Evolutionary conservation across 75 land plant genomes (phyloP).

Genomic region (Picea glauca): DNA sequence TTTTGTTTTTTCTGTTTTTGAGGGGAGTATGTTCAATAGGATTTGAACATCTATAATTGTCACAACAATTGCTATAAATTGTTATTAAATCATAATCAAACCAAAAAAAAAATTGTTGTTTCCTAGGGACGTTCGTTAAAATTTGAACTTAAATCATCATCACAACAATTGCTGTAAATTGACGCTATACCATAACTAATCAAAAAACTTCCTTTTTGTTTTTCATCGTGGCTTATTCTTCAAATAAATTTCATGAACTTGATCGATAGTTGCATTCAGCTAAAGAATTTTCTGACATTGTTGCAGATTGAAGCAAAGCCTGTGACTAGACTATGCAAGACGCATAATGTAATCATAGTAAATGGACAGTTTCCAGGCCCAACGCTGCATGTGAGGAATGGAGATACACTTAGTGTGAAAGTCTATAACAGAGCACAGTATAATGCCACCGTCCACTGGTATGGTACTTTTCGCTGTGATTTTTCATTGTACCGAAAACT

Average conservation of each 20-base stretch:
- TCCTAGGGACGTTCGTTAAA: too few relatives aligned
- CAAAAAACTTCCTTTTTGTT: too few relatives aligned
- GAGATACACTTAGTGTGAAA: slow-evolving; percentile 19
- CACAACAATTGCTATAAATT: too few relatives aligned
- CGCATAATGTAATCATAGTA: slow-evolving; percentile 8
- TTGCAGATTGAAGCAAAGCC: slow-evolving; percentile 4
- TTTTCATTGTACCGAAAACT: not conserved
- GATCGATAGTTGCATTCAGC: not conserved
- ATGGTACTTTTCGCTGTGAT: not conserved
- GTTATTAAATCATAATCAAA: too few relatives aligned
- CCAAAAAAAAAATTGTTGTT: too few relatives aligned
- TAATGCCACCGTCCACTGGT: slow-evolving; percentile 31
- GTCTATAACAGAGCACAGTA: slow-evolving; percentile 21
- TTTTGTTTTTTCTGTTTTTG: not conserved
- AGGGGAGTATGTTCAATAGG: not conserved
- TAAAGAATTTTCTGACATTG: too few relatives aligned
- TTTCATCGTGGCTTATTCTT: not conserved
- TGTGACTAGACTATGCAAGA: slow-evolving; percentile 12
- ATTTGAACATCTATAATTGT: not conserved
- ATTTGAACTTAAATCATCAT: too few relatives aligned
- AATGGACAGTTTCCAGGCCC: slow-evolving; percentile 33
- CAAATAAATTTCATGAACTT: not conserved
- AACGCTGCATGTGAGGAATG: slow-evolving; percentile 25
- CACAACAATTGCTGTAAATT: too few relatives aligned
- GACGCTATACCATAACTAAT: too few relatives aligned